A percentile compares a stretch with the other conserved stretches of the same genome.
Evolutionary conservation across 1,284 basidiomycete species (phyloP).

Genomic region (Austroboletus niveus): DNA sequence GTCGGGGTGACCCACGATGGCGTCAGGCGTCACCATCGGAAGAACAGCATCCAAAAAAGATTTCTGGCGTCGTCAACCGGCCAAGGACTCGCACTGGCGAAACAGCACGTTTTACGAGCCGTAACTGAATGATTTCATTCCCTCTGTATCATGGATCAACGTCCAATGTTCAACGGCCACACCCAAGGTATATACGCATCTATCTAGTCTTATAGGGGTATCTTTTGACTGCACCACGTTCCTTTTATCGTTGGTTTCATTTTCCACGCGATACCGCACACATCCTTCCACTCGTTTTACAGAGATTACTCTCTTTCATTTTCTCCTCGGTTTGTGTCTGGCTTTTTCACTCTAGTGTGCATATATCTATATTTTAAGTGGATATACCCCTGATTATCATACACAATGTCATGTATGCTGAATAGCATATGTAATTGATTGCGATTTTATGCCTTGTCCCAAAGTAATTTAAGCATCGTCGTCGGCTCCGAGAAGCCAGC

Average conservation of each 20-base stretch:
- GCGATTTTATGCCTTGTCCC: neutral
- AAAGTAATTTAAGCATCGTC: conserved; percentile 33
- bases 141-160: conserved; percentile 16
- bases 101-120: conserved; percentile 57
- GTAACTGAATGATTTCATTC: conserved; percentile 32
- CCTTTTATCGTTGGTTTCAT: conserved; percentile 27
- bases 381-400: conserved; percentile 22
- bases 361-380: conserved; percentile 26
- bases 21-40: conserved; percentile 8
- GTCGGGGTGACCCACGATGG: conserved; percentile 42
- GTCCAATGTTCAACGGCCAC: neutral
- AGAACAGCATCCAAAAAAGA: conserved; percentile 26
- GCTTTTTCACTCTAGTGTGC: conserved; percentile 23
- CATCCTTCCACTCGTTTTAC: conserved; percentile 7
- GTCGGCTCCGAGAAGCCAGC: conserved; percentile 85
- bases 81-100: conserved; percentile 66
- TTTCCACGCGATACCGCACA: conserved; percentile 7
- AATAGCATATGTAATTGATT: conserved; percentile 16
- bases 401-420: conserved; percentile 15
- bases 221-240: conserved; percentile 5
- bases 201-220: conserved; percentile 12
- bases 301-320: neutral
- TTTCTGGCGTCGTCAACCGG: conserved; percentile 55
- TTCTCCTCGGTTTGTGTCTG: conserved; percentile 28
- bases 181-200: conserved; percentile 9